phyloP scores from a whole-genome alignment of 2,329 filamentous ascomycete genomes.

The Pseudogymnoascus sp. region DNA sequence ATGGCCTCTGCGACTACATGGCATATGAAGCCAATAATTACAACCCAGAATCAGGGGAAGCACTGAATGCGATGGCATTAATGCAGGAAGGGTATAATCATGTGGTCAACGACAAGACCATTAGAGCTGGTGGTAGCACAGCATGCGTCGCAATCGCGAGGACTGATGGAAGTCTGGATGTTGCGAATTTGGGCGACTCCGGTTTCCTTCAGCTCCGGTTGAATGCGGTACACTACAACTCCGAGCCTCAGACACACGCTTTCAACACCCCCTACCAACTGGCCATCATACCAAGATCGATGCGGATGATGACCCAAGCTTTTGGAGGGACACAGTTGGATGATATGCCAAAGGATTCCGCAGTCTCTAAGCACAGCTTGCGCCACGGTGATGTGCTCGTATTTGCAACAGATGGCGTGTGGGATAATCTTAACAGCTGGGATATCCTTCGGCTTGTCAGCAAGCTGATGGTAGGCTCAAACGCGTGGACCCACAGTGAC shows the following conservation, averaged over 20 bases:
- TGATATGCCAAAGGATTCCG: conserved; percentile 77
- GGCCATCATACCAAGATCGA: conserved; percentile 72
- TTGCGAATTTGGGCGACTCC: conserved; percentile 92
- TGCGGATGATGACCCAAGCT: conserved; percentile 69
- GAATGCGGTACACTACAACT: conserved; percentile 76
- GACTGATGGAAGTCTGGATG: conserved; percentile 66
- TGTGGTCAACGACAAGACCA: conserved; percentile 62
- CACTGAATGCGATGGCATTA: conserved; percentile 56
- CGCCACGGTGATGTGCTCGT: conserved; percentile 90
- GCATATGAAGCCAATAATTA: conserved; percentile 53
- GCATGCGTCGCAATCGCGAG: conserved; percentile 77
- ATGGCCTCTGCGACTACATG: conserved; percentile 91
- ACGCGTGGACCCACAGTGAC: conserved; percentile 63
- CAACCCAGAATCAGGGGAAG: conserved; percentile 17
- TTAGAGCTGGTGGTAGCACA: conserved; percentile 81
- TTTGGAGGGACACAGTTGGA: conserved; percentile 77
- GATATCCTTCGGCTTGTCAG: conserved; percentile 78
- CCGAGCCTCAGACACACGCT: conserved; percentile 82
- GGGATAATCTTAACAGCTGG: conserved; percentile 90
- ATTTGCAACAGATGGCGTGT: conserved; percentile 89
- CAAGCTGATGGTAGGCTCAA: conserved; percentile 61
- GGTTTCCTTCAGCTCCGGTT: conserved; percentile 82
- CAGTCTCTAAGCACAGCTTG: conserved; percentile 65
- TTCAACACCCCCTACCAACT: conserved; percentile 98
- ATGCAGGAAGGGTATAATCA: conserved; percentile 80